Base-by-base conservation (phyloP, 2,329 filamentous ascomycete genomes). In the Penicillium aurantiogriseum region DNA sequence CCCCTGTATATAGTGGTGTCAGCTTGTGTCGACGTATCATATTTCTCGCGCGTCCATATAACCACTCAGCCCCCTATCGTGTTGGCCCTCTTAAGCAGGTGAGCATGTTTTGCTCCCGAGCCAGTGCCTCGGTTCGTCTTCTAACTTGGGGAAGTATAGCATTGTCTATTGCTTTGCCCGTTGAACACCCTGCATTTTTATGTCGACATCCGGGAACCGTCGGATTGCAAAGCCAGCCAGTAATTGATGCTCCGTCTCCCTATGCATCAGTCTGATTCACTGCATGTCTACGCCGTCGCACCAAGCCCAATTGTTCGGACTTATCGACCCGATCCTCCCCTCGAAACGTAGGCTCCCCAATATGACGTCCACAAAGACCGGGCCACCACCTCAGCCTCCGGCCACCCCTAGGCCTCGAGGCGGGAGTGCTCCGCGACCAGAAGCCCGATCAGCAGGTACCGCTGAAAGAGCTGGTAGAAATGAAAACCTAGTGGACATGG, bases 221-320 rank as follows among this genome's bases (percentile, higher is more conserved):
- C 56, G 56, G 51, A 59, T 62, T 65, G 60, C 42, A 60, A 65
- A 63, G 51, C 51, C 53, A 55, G 46, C 61, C 58, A 60, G 47
- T 46, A 48, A 48, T 65, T 66, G 58, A 62, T 55, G 54, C 57
- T 60, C 56, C 46, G 29, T 58, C 40, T 50, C 59, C 58, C 57
- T 66, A 73, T 74, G 71, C 69, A 69, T 67, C 61, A 68, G 58
- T 62, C 58, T 61, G 65, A 61, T 51, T 54, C 64, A 33, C 54
- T 63, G 60, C 59, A 66, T 61, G 66, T 66, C 53, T 61, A 60
- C 65, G 63, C 64, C 49, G 62, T 69, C 54, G 72, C 73, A 57
- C 72, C 72, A 17, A 69, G 70, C 61, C 72, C 73, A 51, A 63
- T 69, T 49, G 67, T 75, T 39, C 71, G 70, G 51, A 75, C 68